These are phyloP conservation scores for Zasmidium cellare DNA, from an alignment of 2,329 filamentous ascomycete genomes.

Conservation along the genomic window DNA sequence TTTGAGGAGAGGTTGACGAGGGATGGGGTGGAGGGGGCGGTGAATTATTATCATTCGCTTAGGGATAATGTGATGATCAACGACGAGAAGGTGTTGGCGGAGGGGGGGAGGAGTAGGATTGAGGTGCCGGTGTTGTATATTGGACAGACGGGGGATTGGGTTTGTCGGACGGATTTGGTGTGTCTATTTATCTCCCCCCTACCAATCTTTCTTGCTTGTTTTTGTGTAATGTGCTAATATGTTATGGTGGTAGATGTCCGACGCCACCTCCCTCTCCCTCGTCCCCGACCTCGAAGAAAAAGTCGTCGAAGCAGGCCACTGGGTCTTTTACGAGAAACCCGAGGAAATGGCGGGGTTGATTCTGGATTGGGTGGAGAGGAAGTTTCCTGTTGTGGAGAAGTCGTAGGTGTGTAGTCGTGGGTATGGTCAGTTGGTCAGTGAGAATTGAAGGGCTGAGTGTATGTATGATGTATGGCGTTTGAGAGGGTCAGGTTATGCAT, in stretches of 20 bases:
- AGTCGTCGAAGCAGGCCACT: conserved; percentile 26
- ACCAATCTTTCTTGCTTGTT: too few species aligned
- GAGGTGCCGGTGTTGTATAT: conserved; percentile 36
- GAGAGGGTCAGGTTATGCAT: too few species aligned
- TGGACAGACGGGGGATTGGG: conserved; percentile 29
- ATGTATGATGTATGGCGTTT: too few species aligned
- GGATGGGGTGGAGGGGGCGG: conserved; percentile 33
- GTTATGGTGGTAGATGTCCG: background rate
- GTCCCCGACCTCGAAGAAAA: conserved; percentile 24
- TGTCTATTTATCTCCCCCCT: too few species aligned
- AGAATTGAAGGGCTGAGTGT: too few species aligned
- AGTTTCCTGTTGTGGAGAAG: conserved; percentile 35
- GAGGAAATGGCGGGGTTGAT: conserved; percentile 26
- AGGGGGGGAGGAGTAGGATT: conserved; percentile 30
- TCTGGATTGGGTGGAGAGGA: conserved; percentile 27
- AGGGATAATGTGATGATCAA: conserved; percentile 31
- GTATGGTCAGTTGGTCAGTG: too few species aligned
- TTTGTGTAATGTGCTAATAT: too few species aligned
- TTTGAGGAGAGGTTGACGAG: conserved; percentile 38
- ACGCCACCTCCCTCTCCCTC: background rate
- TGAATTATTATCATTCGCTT: conserved; percentile 41
- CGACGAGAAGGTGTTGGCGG: conserved; percentile 25
- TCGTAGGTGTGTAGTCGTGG: too few species aligned
- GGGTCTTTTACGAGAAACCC: conserved; percentile 31
- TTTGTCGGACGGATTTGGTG: conserved; percentile 28